phyloP scores from a whole-genome alignment of 371 early-diverging fungal species.

The Amoeboaphelidium protococcarum region DNA sequence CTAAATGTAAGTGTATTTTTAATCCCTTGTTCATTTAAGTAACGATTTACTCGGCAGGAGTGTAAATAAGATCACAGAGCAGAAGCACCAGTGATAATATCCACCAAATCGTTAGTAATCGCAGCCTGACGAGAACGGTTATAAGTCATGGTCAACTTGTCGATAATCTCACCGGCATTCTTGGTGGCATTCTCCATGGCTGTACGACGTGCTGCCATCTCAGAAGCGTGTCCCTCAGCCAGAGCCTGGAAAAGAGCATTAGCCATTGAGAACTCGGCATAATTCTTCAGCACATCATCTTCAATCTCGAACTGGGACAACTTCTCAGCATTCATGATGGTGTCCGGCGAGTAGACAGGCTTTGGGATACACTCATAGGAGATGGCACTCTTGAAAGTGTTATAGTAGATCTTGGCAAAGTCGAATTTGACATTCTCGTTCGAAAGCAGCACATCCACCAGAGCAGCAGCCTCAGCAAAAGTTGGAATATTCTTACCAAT shows the following conservation, averaged over 20 bases:
- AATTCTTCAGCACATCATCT: conserved; percentile 59
- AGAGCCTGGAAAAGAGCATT: conserved; percentile 80
- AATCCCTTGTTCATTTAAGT: too few relatives aligned
- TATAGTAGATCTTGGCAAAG: conserved; percentile 70
- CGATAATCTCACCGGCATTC: conserved; percentile 48
- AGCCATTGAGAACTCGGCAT: conserved; percentile 76
- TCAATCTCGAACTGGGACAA: conserved; percentile 55
- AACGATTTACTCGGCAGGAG: too few relatives aligned
- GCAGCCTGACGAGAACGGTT: conserved; percentile 88
- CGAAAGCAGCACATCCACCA: conserved; percentile 54
- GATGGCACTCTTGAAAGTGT: conserved; percentile 76
- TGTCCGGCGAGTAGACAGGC: conserved; percentile 28
- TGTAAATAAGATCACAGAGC: too few relatives aligned
- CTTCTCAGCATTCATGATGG: conserved; percentile 35
- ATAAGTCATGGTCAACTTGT: conserved; percentile 37
- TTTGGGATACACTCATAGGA: conserved; percentile 57
- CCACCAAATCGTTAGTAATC: conserved; percentile 79
- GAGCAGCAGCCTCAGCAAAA: conserved; percentile 58
- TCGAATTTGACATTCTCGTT: conserved; percentile 25
- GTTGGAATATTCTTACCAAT: conserved; percentile 44
- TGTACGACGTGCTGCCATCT: conserved; percentile 85
- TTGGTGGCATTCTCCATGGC: conserved; percentile 99
- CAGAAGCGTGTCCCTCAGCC: conserved; percentile 85
- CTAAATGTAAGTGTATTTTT: too few relatives aligned
- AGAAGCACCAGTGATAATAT: conserved; percentile 6